Evolutionary conservation across 805 yeast genomes (phyloP), one percentile per base, ranked within the genome.

Genomic region (Naumovozyma castellii): DNA sequence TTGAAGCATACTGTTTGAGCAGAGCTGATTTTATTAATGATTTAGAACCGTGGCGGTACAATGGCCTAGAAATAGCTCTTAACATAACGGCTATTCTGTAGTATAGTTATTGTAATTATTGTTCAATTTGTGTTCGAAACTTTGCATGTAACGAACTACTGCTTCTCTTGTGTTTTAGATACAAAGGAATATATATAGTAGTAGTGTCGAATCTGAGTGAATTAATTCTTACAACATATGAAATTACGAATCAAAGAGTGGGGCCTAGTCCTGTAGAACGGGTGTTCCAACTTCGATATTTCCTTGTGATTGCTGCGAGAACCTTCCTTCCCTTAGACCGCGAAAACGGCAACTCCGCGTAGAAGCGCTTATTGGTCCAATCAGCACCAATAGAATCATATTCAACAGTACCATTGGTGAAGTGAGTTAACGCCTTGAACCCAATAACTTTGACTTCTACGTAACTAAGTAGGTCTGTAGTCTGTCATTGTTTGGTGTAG

Each of bases 21-120:
- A 18, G 10, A 14, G 43, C 13, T 6, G 22, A 34, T 19, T 35
- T n/a, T 5, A 44, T 9, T 8, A 38, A 18, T 16, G 42, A 30
- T 39, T 22, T 41, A 13, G 44, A 32, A 18, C 32, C 32, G 8
- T 29, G 29, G 19, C 25, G 18, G 19, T 37, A 30, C 3, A 39
- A 30, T 18, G 35, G 38, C 18, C 20, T 16, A n/a, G 47, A 37
- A 31, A 43, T 30, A 13, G 44, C 40, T 33, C 41, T 41, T 32
- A 44, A 42, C 47, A 44, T 43, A 14, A 5, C 32, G 34, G 19
- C 10, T 16, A 18, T 18, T 16, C 19, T 13, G 29, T 37, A 15
- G n/a, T 18, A 9, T 14, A n/a, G n/a, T n/a, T n/a, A n/a, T n/a
- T n/a, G n/a, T n/a, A n/a, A n/a, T n/a, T n/a, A n/a, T n/a, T n/a